Evolutionary conservation across 2,329 filamentous ascomycete genomes (phyloP).

Genomic region (Rachicladosporium sp.): DNA sequence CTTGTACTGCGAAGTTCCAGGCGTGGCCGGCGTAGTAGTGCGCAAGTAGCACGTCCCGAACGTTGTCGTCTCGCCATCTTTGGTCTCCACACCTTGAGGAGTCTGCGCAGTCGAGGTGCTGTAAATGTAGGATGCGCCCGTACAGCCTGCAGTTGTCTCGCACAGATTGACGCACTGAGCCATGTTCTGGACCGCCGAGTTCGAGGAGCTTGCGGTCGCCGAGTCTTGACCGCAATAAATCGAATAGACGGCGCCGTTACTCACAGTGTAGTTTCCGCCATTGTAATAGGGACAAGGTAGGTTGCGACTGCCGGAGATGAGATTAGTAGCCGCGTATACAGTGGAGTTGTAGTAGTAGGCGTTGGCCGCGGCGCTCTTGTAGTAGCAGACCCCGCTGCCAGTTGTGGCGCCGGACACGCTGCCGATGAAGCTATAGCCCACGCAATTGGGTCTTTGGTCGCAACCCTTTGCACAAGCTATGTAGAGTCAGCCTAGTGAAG

Average conservation of each 20-base stretch:
- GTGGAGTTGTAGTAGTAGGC: conserved; percentile 3
- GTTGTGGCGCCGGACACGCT: not conserved
- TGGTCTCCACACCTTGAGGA: not conserved
- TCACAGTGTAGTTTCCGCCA: not conserved
- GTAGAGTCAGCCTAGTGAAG: not conserved
- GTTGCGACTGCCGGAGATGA: conserved; percentile 1
- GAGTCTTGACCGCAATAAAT: not conserved
- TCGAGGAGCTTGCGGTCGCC: not conserved
- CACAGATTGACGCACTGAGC: not conserved
- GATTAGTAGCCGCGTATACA: conserved; percentile 4
- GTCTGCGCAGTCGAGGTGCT: not conserved
- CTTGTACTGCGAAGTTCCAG: too few relatives aligned
- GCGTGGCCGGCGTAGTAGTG: not conserved
- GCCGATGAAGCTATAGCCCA: not conserved
- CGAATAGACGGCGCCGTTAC: not conserved
- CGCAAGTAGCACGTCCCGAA: not conserved
- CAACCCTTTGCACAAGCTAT: conserved; percentile 8
- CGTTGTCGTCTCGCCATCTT: not conserved
- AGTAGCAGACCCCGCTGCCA: not conserved
- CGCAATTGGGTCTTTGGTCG: not conserved
- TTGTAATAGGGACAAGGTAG: not conserved
- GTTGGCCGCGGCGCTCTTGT: not conserved
- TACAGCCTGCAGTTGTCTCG: not conserved
- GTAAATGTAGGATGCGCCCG: not conserved
- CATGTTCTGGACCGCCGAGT: not conserved